Evolutionary conservation across 768 basidiomycete species (phyloP).

Genomic region (Calvatia gigantea): DNA sequence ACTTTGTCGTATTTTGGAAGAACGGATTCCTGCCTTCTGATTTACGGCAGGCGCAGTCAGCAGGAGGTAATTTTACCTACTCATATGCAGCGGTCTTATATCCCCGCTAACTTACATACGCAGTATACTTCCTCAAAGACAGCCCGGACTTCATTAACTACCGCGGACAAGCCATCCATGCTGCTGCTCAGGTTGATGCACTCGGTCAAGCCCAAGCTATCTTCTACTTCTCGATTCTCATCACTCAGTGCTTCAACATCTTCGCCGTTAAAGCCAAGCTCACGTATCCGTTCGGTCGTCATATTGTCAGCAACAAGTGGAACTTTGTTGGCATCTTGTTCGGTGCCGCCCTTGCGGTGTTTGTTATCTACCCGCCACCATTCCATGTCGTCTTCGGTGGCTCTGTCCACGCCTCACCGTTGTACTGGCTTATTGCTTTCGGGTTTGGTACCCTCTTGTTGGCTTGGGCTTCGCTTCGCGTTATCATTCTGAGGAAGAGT

Average conservation of each 20-base stretch:
- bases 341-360: constrained; percentile 62
- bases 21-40: constrained; percentile 60
- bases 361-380: constrained; percentile 67
- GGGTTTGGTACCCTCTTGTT: constrained; percentile 57
- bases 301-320: constrained; percentile 53
- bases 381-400: constrained; percentile 69
- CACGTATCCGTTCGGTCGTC: constrained; percentile 59
- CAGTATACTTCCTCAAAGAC: constrained; percentile 43
- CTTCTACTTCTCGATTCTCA: constrained; percentile 66
- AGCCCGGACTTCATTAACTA: constrained; percentile 56
- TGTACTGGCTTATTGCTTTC: constrained; percentile 67
- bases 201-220: constrained; percentile 62
- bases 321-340: constrained; percentile 63
- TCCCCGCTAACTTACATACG: neutral
- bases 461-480: constrained; percentile 56
- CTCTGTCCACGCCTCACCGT: constrained; percentile 49
- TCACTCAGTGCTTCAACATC: constrained; percentile 68
- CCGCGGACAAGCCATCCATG: constrained; percentile 43
- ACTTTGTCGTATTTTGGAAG: constrained; percentile 65
- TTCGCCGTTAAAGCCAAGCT: constrained; percentile 67
- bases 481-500: constrained; percentile 52
- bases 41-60: constrained; percentile 45
- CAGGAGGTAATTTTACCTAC: constrained; percentile 26
- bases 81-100: neutral
- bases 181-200: constrained; percentile 51